A percentile compares a stretch with the other conserved stretches of the same genome.
These are phyloP conservation scores for Solanum sejunctum DNA, from an alignment of 257 asterid species.

Conservation along the genomic window DNA sequence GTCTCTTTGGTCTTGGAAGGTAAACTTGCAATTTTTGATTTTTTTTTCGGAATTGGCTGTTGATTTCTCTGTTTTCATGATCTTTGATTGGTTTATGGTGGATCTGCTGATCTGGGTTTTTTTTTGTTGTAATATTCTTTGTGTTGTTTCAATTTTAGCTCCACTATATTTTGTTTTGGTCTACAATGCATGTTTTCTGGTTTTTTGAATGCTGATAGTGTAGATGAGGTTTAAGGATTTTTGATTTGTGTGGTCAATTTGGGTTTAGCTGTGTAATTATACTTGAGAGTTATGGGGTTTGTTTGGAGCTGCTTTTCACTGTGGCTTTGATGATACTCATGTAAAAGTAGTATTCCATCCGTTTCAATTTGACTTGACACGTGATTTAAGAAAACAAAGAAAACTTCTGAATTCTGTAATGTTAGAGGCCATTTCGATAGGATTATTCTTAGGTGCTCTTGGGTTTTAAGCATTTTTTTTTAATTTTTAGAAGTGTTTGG, in stretches of 20 bases:
- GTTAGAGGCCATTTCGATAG: too few relatives aligned
- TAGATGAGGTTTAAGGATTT: not conserved
- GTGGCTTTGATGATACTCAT: not conserved
- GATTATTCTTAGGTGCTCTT: too few relatives aligned
- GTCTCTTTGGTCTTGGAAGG: slow-evolving; percentile 98
- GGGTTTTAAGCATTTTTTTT: too few relatives aligned
- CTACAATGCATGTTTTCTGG: not conserved
- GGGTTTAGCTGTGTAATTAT: not conserved
- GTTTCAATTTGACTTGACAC: not conserved
- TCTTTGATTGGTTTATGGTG: not conserved
- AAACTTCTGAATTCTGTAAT: not conserved
- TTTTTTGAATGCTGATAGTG: not conserved
- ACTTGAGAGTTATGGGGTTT: not conserved
- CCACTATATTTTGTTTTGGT: not conserved
- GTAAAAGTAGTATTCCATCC: not conserved
- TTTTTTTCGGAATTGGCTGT: not conserved
- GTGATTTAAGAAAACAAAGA: not conserved
- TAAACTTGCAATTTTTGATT: not conserved
- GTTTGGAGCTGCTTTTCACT: not conserved
- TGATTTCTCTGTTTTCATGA: not conserved
- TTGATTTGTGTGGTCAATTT: not conserved
- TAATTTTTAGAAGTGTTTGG: too few relatives aligned
- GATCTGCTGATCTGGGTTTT: not conserved
- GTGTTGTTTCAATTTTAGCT: not conserved
- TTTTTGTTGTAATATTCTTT: not conserved